Base-by-base conservation (phyloP, 2,329 filamentous ascomycete species). In the Dactylellina haptotyla region DNA sequence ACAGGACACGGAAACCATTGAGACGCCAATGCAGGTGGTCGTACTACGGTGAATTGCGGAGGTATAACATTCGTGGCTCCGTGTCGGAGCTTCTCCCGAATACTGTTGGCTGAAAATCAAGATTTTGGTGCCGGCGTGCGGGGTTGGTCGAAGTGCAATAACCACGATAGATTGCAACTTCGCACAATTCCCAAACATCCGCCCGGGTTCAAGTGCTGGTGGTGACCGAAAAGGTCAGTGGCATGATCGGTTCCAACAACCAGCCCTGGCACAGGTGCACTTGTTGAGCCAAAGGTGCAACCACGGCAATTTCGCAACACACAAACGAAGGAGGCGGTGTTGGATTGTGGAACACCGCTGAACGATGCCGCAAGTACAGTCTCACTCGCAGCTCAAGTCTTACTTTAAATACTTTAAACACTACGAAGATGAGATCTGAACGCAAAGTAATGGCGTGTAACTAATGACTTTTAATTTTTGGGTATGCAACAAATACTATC, bases 111-210 rank as follows among this genome's bases (percentile, higher is more conserved):
- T 41, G 34, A 56, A 43, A 43, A 14, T 57, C 26, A 53, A 34
- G 50, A 43, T 56, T 65, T 56, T 56, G 23, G 16, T 16, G 16
- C 48, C 39, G 45, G 41, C 20, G 51, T 67, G 53, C 53, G 53
- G 53, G 63, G 63, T 58, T 57, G 34, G 10, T 57, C 28, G 9
- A 57, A 59, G 48, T 67, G 53, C 37, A 53, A 50, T 14, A 54
- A 23, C 32, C 18, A 28, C 56, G 43, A 67, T 32, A 51, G 28
- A 26, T 16, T 23, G 16, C 53, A 57, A 57, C 23, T 57, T 57
- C 37, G 37, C 34, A 14, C 53, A 23, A 20, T 30, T 34, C 20
- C 37, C 18, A 43, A 57, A 16, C 28, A 53, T 45, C 23, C 48
- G 53, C 25, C 18, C 32, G 46, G 37, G 16, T 6, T 28, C 41